Evolutionary conservation across 441 rosid genomes (phyloP), one percentile per base, ranked within the genome.

Genomic region (Syzygium malaccense): DNA sequence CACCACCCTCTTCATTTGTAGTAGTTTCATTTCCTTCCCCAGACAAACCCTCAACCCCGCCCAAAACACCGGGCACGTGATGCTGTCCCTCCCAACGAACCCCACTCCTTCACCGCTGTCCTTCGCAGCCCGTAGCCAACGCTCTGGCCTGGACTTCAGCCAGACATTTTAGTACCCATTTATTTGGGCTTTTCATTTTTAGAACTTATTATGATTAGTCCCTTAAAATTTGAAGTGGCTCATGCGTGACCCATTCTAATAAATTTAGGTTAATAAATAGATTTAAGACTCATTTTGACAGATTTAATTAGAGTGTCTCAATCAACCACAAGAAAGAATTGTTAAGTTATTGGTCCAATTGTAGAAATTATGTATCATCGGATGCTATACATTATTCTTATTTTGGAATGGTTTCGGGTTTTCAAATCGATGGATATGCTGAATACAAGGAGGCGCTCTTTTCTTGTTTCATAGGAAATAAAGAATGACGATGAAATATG

Each of bases 21-120:
- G 80, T 89, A 91, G 93, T 5, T 95, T 94, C 96, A 93, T 93
- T 85, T 94, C 95, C 89, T 92, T 94, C 60, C 95, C 97, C 48
- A 93, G 62, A 86, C 96, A 94, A 79, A 93, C 32, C 91, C 96
- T 92, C 7, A 96, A 93, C 62, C 95, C 95, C 0, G 95, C 95
- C 54, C 93, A 94, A 84, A 95, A 94, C 57, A 93, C 95, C 2
- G 95, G 94, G 32, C 92, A 93, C 14, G 87, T 87, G 55, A 90
- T 93, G 15, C 93, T 93, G 93, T 93, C 95, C 80, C 89, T 92
- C 78, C 90, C 91, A 4, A 90, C 91, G 48, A 95, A 93, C 12
- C 11, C 89, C 92, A 87, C 45, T 93, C 92, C 57, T 60, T 60
- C 89, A 4, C 6, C 13, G 41, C 55, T 89, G 26, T 56, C 78